Evolutionary conservation across 2,329 filamentous ascomycete genomes (phyloP).

Genomic region (Madurella fahalii): DNA sequence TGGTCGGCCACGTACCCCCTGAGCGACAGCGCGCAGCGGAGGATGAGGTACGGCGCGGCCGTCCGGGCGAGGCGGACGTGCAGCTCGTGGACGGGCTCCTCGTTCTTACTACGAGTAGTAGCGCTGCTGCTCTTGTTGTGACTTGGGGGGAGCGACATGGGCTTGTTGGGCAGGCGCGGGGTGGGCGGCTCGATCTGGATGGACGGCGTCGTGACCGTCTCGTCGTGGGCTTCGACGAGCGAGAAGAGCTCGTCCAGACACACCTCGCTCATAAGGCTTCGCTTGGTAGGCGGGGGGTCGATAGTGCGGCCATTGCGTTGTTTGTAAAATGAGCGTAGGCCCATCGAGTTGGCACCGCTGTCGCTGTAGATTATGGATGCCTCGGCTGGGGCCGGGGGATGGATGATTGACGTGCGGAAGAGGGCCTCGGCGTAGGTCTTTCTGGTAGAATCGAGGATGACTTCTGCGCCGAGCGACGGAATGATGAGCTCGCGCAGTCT

Average conservation of each 20-base stretch:
- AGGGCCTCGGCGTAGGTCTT: constrained; percentile 69
- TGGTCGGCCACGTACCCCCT: constrained; percentile 87
- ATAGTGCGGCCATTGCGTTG: constrained; percentile 69
- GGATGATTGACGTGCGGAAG: constrained; percentile 78
- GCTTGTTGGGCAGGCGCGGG: constrained; percentile 36
- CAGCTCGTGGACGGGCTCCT: constrained; percentile 30
- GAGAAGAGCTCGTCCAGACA: constrained; percentile 76
- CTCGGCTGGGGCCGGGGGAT: constrained; percentile 56
- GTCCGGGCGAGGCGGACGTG: constrained; percentile 65
- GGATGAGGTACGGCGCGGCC: constrained; percentile 74
- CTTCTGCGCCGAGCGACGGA: constrained; percentile 62
- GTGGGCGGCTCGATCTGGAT: constrained; percentile 43
- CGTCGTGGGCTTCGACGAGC: constrained; percentile 54
- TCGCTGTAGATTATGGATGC: constrained; percentile 52
- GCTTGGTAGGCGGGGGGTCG: constrained; percentile 58
- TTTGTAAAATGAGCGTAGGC: constrained; percentile 59
- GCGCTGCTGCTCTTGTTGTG: too few species aligned
- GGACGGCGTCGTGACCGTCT: constrained; percentile 30
- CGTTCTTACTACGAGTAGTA: neutral
- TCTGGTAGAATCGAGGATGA: constrained; percentile 63
- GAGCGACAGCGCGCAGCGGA: constrained; percentile 76
- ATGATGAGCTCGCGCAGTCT: constrained; percentile 69
- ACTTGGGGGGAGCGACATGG: neutral
- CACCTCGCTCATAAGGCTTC: constrained; percentile 71
- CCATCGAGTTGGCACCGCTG: constrained; percentile 38